Conservation (phyloP, 1,284 basidiomycete genomes). For the Naganishia sp. region DNA sequence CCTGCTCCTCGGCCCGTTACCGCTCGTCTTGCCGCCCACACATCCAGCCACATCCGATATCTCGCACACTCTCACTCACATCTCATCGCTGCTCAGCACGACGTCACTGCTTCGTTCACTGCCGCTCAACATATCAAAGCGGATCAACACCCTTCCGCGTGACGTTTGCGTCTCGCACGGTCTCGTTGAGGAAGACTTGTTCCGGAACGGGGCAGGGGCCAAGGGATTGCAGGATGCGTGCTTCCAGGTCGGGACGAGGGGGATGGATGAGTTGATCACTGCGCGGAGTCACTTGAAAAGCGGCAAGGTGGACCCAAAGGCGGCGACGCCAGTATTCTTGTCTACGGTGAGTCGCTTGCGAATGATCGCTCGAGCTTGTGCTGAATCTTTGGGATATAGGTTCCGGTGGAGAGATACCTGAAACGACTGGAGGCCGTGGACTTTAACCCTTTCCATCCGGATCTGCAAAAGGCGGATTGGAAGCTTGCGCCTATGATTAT, state of each 20-base stretch:
- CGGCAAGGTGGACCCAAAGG: constrained; percentile 62
- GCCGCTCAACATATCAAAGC: constrained; percentile 71
- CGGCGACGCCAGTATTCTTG: constrained; percentile 75
- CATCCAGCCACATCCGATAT: constrained; percentile 61
- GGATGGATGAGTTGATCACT: constrained; percentile 86
- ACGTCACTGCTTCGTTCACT: constrained; percentile 67
- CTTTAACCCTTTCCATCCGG: constrained; percentile 78
- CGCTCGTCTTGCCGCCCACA: constrained; percentile 63
- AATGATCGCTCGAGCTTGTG: background rate
- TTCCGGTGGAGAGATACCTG: constrained; percentile 74
- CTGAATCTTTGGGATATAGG: constrained; percentile 54
- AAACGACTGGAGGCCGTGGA: constrained; percentile 70
- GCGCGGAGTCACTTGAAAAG: constrained; percentile 75
- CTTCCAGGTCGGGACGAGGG: constrained; percentile 83
- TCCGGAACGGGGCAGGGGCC: constrained; percentile 68
- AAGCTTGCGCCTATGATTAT: constrained; percentile 82
- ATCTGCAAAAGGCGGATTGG: constrained; percentile 75
- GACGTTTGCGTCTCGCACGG: constrained; percentile 78
- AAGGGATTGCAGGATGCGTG: constrained; percentile 63
- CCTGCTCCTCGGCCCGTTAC: constrained; percentile 74
- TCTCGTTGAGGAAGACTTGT: constrained; percentile 83
- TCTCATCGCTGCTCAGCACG: constrained; percentile 56
- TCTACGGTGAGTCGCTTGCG: constrained; percentile 64
- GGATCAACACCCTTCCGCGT: constrained; percentile 76
- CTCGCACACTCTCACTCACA: constrained; percentile 69